Evolutionary conservation across 371 early-diverging fungal species (phyloP).

Genomic region (Mucor velutinosus): DNA sequence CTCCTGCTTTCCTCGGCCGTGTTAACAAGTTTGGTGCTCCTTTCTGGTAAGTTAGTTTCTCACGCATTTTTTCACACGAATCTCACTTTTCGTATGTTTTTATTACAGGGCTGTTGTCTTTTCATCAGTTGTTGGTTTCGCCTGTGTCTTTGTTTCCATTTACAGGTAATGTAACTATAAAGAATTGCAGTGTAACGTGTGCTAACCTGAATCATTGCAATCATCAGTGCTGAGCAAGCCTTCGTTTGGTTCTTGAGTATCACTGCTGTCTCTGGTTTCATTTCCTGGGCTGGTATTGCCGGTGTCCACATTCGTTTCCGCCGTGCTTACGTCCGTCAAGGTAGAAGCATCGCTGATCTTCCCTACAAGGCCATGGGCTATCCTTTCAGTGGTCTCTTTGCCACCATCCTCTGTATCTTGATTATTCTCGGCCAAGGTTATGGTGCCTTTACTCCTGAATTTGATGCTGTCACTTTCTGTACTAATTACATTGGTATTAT

Average conservation of each 20-base stretch:
- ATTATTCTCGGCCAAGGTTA: slow-evolving; percentile 66
- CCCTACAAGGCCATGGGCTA: slow-evolving; percentile 74
- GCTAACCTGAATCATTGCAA: background rate
- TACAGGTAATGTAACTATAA: slow-evolving; percentile 31
- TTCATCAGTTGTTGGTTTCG: slow-evolving; percentile 60
- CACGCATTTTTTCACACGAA: slow-evolving; percentile 2
- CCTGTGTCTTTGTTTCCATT: slow-evolving; percentile 54
- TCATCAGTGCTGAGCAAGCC: slow-evolving; percentile 50
- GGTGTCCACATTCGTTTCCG: slow-evolving; percentile 85
- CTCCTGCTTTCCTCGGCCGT: slow-evolving; percentile 55
- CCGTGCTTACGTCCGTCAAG: slow-evolving; percentile 73
- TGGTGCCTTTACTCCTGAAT: slow-evolving; percentile 31
- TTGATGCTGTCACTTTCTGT: slow-evolving; percentile 27
- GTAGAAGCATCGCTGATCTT: slow-evolving; percentile 61
- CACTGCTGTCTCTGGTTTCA: slow-evolving; percentile 74
- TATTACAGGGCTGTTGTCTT: slow-evolving; percentile 44
- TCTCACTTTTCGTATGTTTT: background rate
- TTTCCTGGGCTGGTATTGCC: slow-evolving; percentile 81
- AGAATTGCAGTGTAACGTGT: background rate
- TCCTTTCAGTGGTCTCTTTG: slow-evolving; percentile 69
- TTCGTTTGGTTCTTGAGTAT: slow-evolving; percentile 77
- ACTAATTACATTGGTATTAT: slow-evolving; percentile 47
- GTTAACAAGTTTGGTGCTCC: slow-evolving; percentile 66
- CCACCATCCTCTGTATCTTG: slow-evolving; percentile 46
- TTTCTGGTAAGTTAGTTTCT: slow-evolving; percentile 17